phyloP scores from a whole-genome alignment of 129 eudicot species.

The Rutidosis leptorrhynchoides region DNA sequence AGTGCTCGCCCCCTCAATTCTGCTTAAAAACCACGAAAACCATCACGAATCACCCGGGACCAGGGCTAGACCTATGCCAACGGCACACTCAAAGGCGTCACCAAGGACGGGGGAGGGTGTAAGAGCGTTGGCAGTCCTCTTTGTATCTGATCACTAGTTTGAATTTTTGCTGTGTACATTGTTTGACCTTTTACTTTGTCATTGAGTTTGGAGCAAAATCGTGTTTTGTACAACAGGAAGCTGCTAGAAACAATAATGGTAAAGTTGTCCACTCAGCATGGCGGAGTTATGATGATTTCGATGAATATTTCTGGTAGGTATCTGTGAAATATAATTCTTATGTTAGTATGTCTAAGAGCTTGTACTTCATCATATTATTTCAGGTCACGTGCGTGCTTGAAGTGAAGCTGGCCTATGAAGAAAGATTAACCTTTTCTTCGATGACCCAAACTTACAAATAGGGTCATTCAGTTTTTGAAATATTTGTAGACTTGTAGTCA shows the following conservation, averaged over 20 bases:
- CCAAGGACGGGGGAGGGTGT: no score
- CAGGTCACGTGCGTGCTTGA: slow-evolving; percentile 90
- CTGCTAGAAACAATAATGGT: slow-evolving; percentile 68
- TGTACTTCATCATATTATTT: slow-evolving; percentile 23
- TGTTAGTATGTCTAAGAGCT: slow-evolving; percentile 12
- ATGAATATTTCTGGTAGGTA: slow-evolving; percentile 90
- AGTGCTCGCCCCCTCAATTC: no score
- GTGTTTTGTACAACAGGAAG: slow-evolving; percentile 67
- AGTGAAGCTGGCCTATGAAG: slow-evolving; percentile 87
- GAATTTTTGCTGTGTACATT: slow-evolving; percentile 1
- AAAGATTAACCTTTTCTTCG: slow-evolving; percentile 60
- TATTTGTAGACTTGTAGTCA: slow-evolving; percentile 5
- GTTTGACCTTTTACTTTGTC: slow-evolving; percentile 3
- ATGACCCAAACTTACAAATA: slow-evolving; percentile 53
- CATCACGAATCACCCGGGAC: no score
- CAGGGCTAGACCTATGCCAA: no score
- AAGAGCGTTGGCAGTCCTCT: no score
- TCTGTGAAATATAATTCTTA: slow-evolving; percentile 6
- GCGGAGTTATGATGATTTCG: slow-evolving; percentile 96
- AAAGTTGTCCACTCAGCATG: slow-evolving; percentile 94
- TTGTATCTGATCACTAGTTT: background rate
- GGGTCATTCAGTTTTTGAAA: slow-evolving; percentile 52
- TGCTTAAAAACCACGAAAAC: no score
- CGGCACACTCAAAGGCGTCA: no score
- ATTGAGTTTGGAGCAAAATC: slow-evolving; percentile 16